Conservation (phyloP, 1,284 basidiomycete species). For the Ceratorhiza oryzae-sativae region DNA sequence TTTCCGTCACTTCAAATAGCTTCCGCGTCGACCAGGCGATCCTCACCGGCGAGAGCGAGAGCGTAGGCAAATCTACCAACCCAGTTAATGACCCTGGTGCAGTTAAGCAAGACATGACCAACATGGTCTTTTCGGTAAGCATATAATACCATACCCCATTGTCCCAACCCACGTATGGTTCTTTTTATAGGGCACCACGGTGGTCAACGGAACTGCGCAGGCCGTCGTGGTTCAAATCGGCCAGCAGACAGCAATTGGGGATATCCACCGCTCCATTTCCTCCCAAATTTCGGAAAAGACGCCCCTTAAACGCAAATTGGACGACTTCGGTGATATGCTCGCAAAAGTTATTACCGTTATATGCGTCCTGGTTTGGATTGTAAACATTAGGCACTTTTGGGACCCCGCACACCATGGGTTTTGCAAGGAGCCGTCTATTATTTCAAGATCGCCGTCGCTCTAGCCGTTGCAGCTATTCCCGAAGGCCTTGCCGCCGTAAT, state of each 20-base stretch:
- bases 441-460: slow-evolving; percentile 96
- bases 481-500: slow-evolving; percentile 96
- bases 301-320: slow-evolving; percentile 91
- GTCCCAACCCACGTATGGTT: background rate
- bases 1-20: slow-evolving; percentile 88
- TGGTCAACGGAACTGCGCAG: slow-evolving; percentile 86
- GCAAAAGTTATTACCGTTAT: slow-evolving; percentile 96
- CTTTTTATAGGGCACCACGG: slow-evolving; percentile 78
- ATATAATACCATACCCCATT: slow-evolving; percentile 1
- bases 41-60: slow-evolving; percentile 89
- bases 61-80: slow-evolving; percentile 79
- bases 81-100: slow-evolving; percentile 73
- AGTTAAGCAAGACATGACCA: slow-evolving; percentile 95
- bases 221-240: slow-evolving; percentile 90
- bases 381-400: slow-evolving; percentile 93
- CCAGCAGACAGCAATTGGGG: slow-evolving; percentile 85
- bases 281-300: slow-evolving; percentile 92
- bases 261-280: slow-evolving; percentile 93
- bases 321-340: slow-evolving; percentile 95
- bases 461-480: slow-evolving; percentile 95
- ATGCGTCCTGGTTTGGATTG: slow-evolving; percentile 93
- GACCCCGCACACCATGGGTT: slow-evolving; percentile 89
- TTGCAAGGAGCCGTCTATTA: slow-evolving; percentile 95
- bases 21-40: slow-evolving; percentile 95
- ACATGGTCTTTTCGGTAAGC: slow-evolving; percentile 89